These are phyloP conservation scores for Eucalyptus shirleyi DNA, from an alignment of 345 rosid genomes.

Conservation along the genomic window DNA sequence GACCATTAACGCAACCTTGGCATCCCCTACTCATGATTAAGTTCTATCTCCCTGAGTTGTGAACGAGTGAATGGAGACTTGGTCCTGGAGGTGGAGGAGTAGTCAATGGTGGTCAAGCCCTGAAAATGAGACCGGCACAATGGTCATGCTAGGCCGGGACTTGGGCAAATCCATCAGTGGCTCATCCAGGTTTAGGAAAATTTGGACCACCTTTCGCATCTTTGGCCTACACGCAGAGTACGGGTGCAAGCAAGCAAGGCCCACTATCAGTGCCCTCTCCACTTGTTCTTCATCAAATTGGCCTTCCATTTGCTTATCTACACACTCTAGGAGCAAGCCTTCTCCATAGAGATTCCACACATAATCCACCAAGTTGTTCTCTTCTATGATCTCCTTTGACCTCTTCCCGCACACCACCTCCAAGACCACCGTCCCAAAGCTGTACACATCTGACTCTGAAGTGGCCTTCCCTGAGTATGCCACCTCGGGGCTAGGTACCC, in stretches of 20 bases:
- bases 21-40: not conserved
- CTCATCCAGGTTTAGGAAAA: constrained; percentile 18
- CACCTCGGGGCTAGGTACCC: constrained; percentile 21
- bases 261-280: constrained; percentile 7
- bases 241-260: constrained; percentile 20
- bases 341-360: constrained; percentile 10
- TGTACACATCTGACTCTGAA: constrained; percentile 14
- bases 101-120: not conserved
- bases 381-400: constrained; percentile 14
- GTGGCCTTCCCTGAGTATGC: constrained; percentile 18
- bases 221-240: constrained; percentile 8
- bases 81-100: not conserved
- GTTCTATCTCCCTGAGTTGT: not conserved
- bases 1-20: not conserved
- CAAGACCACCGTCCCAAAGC: constrained; percentile 19
- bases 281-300: constrained; percentile 6
- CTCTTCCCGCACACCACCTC: constrained; percentile 22
- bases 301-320: constrained; percentile 1
- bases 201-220: constrained; percentile 21
- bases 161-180: constrained; percentile 17
- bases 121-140: constrained; percentile 1
- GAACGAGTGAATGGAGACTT: not conserved
- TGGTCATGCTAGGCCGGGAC: constrained; percentile 2
- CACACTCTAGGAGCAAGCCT: constrained; percentile 3
- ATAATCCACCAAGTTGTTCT: constrained; percentile 19